A percentile compares a stretch with the other conserved stretches of the same genome.
These are phyloP conservation scores for Carex pumila DNA, from an alignment of 176 grass and related monocot species.

Conservation along the genomic window DNA sequence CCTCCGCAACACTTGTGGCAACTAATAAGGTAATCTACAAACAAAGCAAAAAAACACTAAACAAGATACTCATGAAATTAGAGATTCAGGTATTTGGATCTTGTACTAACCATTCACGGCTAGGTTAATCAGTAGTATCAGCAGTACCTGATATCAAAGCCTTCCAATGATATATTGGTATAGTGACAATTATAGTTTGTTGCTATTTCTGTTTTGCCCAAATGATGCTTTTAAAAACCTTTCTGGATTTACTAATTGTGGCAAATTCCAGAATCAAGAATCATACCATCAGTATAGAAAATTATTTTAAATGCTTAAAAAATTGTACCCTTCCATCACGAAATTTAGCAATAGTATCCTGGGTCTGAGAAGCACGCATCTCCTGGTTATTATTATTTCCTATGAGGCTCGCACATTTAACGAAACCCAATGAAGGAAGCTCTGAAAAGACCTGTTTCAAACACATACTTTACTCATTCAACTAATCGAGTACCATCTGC, in stretches of 20 bases:
- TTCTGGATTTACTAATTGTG: background rate
- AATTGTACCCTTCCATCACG: constrained; percentile 92
- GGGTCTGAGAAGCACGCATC: constrained; percentile 96
- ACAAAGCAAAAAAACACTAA: background rate
- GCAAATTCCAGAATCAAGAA: background rate
- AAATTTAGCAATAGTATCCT: constrained; percentile 94
- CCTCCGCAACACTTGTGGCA: constrained; percentile 95
- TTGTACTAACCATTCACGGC: background rate
- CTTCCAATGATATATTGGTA: background rate
- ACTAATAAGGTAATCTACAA: constrained; percentile 95
- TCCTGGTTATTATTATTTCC: constrained; percentile 99
- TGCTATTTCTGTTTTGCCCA: background rate
- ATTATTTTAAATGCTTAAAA: background rate
- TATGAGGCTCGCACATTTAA: constrained; percentile 88
- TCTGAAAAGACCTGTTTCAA: constrained; percentile 65
- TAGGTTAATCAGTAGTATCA: background rate
- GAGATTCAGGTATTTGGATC: background rate
- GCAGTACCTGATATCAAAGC: background rate
- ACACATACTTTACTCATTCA: background rate
- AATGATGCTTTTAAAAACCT: background rate
- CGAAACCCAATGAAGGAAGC: constrained; percentile 90
- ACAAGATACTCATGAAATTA: background rate
- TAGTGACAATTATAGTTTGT: background rate
- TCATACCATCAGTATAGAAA: background rate
- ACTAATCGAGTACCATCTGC: background rate